A percentile compares a stretch with the other conserved stretches of the same genome.
phyloP scores from a whole-genome alignment of 2,329 filamentous ascomycete genomes.

The Pestalotiopsis sp. region DNA sequence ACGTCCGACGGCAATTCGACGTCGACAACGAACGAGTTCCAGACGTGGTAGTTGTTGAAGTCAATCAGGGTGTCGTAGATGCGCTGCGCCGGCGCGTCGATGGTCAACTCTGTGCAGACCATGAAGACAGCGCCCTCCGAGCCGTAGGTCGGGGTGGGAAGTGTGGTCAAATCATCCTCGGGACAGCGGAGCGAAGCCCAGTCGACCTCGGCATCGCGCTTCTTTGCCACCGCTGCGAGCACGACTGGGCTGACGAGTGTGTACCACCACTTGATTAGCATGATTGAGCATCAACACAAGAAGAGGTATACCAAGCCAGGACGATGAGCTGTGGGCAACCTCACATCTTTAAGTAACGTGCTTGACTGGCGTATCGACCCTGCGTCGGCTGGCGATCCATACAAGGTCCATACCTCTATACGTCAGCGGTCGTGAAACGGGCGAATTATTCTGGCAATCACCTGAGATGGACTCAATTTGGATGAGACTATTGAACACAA shows the following conservation, averaged over 20 bases:
- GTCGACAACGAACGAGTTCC: slow-evolving; percentile 28
- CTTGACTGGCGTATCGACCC: background rate
- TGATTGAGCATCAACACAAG: background rate
- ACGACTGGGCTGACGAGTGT: background rate
- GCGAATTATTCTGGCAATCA: background rate
- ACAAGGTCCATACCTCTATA: background rate
- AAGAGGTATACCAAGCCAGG: background rate
- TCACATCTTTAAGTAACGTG: background rate
- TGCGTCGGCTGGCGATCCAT: background rate
- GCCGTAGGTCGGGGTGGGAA: slow-evolving; percentile 22
- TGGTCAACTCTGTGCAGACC: slow-evolving; percentile 24
- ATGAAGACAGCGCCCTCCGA: slow-evolving; percentile 22
- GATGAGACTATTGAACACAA: background rate
- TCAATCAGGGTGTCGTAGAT: slow-evolving; percentile 25
- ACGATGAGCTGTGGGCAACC: background rate
- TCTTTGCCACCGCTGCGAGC: background rate
- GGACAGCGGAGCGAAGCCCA: slow-evolving; percentile 13
- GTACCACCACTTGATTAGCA: background rate
- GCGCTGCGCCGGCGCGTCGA: slow-evolving; percentile 17
- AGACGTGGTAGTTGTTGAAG: slow-evolving; percentile 24
- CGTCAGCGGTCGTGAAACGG: background rate
- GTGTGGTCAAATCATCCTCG: background rate
- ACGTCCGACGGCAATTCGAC: slow-evolving; percentile 23
- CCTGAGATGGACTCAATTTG: background rate
- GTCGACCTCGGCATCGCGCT: slow-evolving; percentile 15